Conservation (phyloP, 1,139 yeast genomes). For the Yamadazyma sp. region DNA sequence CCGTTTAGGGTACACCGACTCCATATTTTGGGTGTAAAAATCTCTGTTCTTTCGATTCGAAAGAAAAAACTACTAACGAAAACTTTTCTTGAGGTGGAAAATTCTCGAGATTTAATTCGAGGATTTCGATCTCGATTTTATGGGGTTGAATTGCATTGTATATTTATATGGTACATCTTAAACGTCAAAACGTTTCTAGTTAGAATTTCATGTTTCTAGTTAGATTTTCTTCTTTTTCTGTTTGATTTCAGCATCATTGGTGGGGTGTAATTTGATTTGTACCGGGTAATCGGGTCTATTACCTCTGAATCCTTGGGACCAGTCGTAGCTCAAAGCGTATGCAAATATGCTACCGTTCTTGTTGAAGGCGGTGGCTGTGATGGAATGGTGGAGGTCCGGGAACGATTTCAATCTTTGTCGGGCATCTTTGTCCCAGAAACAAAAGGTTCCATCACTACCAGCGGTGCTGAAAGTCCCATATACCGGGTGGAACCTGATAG, state of each 20-base stretch:
- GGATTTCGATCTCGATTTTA: neutral
- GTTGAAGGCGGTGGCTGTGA: slow-evolving; percentile 80
- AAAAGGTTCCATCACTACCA: slow-evolving; percentile 91
- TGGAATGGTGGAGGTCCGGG: slow-evolving; percentile 69
- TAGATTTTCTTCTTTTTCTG: slow-evolving; percentile 55
- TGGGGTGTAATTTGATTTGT: slow-evolving; percentile 77
- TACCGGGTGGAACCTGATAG: slow-evolving; percentile 82
- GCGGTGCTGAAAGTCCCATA: slow-evolving; percentile 93
- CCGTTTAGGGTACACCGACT: slow-evolving; percentile 23
- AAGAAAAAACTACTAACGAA: neutral
- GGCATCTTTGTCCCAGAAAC: slow-evolving; percentile 96
- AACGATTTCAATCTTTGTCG: slow-evolving; percentile 83
- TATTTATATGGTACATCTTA: neutral
- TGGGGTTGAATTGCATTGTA: neutral
- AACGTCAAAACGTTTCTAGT: too few species aligned
- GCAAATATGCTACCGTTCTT: slow-evolving; percentile 84
- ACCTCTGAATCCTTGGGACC: slow-evolving; percentile 86
- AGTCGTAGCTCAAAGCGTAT: slow-evolving; percentile 90
- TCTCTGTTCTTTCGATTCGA: neutral
- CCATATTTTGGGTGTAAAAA: neutral
- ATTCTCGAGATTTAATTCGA: slow-evolving; percentile 1
- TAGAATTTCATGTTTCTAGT: neutral
- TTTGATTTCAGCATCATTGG: slow-evolving; percentile 82
- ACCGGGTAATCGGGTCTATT: slow-evolving; percentile 77
- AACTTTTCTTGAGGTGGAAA: neutral